These are phyloP conservation scores for Botrytis elliptica DNA, from an alignment of 2,329 filamentous ascomycete genomes.

Conservation along the genomic window DNA sequence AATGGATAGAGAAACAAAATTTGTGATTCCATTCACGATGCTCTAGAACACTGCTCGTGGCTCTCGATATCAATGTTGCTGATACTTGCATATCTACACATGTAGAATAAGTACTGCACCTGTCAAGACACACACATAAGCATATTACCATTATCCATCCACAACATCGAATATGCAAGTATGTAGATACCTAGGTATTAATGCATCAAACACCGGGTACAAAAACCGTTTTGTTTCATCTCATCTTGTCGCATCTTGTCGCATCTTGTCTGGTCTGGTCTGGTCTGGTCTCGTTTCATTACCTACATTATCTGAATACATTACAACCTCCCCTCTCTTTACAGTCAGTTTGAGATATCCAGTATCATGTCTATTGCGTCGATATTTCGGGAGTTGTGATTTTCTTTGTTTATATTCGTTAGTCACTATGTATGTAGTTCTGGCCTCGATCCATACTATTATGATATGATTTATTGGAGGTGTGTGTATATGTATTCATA, in stretches of 20 bases:
- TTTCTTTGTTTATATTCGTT: neutral
- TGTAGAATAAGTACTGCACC: neutral
- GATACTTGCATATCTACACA: neutral
- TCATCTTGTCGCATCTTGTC: neutral
- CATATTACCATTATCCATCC: neutral
- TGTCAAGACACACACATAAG: neutral
- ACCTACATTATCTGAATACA: no score
- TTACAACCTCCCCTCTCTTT: accelerated
- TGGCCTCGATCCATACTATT: neutral
- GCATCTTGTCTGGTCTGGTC: neutral
- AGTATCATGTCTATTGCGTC: neutral
- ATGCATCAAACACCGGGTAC: neutral
- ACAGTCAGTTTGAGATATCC: no score
- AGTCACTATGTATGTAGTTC: neutral
- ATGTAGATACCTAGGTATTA: neutral
- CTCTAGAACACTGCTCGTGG: neutral
- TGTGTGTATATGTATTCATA: neutral
- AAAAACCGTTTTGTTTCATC: neutral
- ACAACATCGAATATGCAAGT: neutral
- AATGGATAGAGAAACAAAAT: neutral
- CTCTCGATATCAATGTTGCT: neutral
- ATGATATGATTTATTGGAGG: neutral
- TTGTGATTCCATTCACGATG: neutral
- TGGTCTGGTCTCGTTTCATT: neutral
- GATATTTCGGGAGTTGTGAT: neutral